Percentiles rank a stretch among this genome's conserved stretches.
Evolutionary conservation across 2,329 filamentous ascomycete genomes (phyloP).

Genomic region (Xylariaceae sp.): DNA sequence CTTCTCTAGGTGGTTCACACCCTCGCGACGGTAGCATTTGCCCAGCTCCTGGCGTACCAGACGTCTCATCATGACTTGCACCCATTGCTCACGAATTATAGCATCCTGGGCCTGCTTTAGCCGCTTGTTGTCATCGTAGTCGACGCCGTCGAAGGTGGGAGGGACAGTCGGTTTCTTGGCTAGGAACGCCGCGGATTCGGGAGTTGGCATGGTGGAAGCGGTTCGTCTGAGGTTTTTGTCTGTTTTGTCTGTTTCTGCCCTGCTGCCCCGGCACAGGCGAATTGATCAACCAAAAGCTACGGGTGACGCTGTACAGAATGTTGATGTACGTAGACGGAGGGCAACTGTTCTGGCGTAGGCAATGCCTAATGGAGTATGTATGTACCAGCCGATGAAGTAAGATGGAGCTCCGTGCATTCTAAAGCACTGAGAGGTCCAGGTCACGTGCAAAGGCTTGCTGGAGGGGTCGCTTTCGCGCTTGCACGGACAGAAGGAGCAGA

Average conservation of each 20-base stretch:
- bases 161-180: slow-evolving; percentile 77
- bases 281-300: background rate
- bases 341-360: slow-evolving; percentile 2
- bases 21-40: slow-evolving; percentile 80
- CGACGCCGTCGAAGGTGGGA: slow-evolving; percentile 79
- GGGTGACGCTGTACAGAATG: background rate
- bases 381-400: background rate
- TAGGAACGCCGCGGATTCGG: slow-evolving; percentile 76
- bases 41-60: slow-evolving; percentile 75
- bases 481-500: no score
- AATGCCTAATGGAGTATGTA: background rate
- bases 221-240: background rate
- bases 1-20: slow-evolving; percentile 84
- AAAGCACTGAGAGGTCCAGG: background rate
- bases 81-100: slow-evolving; percentile 81
- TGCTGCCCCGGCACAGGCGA: background rate
- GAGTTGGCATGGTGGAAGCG: slow-evolving; percentile 63
- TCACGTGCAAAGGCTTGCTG: slow-evolving; percentile 14
- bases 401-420: slow-evolving; percentile 8
- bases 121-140: slow-evolving; percentile 75
- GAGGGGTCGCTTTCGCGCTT: background rate
- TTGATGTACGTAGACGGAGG: background rate
- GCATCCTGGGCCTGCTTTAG: slow-evolving; percentile 80
- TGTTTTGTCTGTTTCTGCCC: no score
- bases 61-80: slow-evolving; percentile 81